phyloP scores from a whole-genome alignment of 2,329 filamentous ascomycete species.

The Apiospora hydei region DNA sequence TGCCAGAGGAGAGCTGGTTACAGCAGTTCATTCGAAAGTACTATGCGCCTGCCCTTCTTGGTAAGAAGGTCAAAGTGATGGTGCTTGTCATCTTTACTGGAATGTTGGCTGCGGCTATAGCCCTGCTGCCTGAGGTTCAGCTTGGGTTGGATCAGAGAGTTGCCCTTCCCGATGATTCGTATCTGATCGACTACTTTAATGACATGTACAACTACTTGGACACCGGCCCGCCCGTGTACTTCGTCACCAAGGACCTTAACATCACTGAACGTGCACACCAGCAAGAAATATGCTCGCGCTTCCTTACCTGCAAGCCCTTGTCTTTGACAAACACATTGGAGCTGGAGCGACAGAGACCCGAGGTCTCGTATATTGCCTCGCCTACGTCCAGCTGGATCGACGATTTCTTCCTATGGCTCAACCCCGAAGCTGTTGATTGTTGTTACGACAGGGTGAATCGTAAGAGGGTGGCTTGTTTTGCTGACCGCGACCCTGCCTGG shows the following conservation, averaged over 20 bases:
- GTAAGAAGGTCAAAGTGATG: conserved; percentile 78
- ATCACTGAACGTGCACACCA: conserved; percentile 78
- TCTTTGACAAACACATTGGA: conserved; percentile 92
- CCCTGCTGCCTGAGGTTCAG: conserved; percentile 82
- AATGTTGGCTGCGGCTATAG: conserved; percentile 83
- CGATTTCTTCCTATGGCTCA: conserved; percentile 96
- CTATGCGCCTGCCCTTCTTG: conserved; percentile 84
- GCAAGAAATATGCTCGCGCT: conserved; percentile 87
- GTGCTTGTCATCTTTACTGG: conserved; percentile 86
- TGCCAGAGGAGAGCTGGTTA: conserved; percentile 82
- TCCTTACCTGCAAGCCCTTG: conserved; percentile 83
- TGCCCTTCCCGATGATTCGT: conserved; percentile 91
- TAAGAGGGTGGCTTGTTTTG: conserved; percentile 77
- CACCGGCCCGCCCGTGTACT: conserved; percentile 92
- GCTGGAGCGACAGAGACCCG: conserved; percentile 88
- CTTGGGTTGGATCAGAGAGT: conserved; percentile 94
- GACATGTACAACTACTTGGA: conserved; percentile 94
- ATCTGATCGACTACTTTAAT: conserved; percentile 95
- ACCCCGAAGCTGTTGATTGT: conserved; percentile 74
- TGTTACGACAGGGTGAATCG: conserved; percentile 64
- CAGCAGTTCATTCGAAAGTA: conserved; percentile 89
- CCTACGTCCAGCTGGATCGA: conserved; percentile 96
- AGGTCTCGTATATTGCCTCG: conserved; percentile 87
- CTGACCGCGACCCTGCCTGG: conserved; percentile 79
- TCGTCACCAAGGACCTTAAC: conserved; percentile 85